Base-by-base conservation (phyloP, 2,329 filamentous ascomycete species). In the Bipolaris oryzae region DNA sequence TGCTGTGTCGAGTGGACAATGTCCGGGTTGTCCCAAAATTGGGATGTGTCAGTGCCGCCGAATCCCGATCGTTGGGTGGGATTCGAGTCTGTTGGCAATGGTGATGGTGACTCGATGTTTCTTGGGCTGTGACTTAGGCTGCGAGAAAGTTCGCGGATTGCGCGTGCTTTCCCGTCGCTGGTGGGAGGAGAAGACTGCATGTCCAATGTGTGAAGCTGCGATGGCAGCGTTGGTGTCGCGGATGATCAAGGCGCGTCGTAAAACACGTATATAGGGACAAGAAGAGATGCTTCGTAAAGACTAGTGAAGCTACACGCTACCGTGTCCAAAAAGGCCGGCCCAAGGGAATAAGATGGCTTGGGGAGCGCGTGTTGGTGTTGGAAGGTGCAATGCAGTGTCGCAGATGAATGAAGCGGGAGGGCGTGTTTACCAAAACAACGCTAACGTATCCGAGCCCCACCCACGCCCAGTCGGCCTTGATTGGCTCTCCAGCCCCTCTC, bases 1-100 rank as follows among this genome's bases (percentile, higher is more conserved):
- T 75, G 72, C 23, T 74, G 72, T 58, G 76, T 78, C 35, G 76
- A 78, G 64, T 72, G 70, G 45, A 76, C 57, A 33, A 74, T 61
- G 49, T 78, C 74, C 20, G 74, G 70, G 57, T 76, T 68, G 57
- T 73, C 67, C 61, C 68, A 70, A 59, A 74, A 74, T 48, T 66
- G 61, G 42, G 62, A 58, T 15, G 62, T 67, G 34, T 68, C 55
- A 21, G 62, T 66, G 54, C 16, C 35, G 15, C 63, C 62, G 45
- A 73, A 69, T 33, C 69, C 66, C 25, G 73, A 71, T 49, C 64
- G 64, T 41, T 70, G 68, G 15, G 72, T 74, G 15, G 74, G 74
- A 53, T 76, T 74, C 3, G 74, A 75, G 61, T 76, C 74, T 65
- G 69, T 74, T 7, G 66, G 67, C 20, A 67, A 63, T 34, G 67